These are phyloP conservation scores for Lipomyces oligophaga DNA, from an alignment of 805 yeast species.

Conservation along the genomic window DNA sequence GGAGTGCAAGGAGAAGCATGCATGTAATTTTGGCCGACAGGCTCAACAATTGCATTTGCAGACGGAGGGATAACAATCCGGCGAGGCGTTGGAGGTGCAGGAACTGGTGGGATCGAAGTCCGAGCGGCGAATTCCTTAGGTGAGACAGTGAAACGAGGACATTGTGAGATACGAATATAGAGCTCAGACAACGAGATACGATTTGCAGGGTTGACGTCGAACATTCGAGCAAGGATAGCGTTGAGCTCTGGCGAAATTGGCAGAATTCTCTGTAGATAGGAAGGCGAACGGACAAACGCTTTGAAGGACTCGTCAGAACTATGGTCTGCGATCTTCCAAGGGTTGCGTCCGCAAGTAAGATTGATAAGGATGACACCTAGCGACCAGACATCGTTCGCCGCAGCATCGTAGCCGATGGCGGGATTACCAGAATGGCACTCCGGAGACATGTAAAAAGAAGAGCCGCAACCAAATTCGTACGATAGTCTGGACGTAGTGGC, in stretches of 20 bases:
- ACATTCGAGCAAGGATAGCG: conserved; percentile 43
- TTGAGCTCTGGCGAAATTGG: conserved; percentile 68
- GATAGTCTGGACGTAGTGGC: conserved; percentile 63
- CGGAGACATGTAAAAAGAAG: conserved; percentile 90
- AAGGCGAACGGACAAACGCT: conserved; percentile 54
- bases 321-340: conserved; percentile 74
- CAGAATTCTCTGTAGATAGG: conserved; percentile 58
- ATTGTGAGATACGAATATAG: conserved; percentile 14
- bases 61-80: neutral
- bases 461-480: conserved; percentile 77
- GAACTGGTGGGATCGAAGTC: neutral
- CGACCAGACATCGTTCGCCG: conserved; percentile 80
- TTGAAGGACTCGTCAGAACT: conserved; percentile 59
- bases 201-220: conserved; percentile 29
- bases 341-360: conserved; percentile 77
- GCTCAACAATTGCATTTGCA: too few relatives aligned
- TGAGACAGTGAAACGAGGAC: conserved; percentile 27
- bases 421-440: conserved; percentile 13
- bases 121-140: conserved; percentile 15
- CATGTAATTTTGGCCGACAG: too few relatives aligned
- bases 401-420: conserved; percentile 36
- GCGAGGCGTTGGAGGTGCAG: neutral
- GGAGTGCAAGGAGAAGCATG: conserved; percentile 5
- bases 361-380: conserved; percentile 77
- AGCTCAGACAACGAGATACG: conserved; percentile 31